Evolutionary conservation across 2,329 filamentous ascomycete genomes (phyloP), one percentile per base, ranked within the genome.

Genomic region (Colletotrichum destructivum): DNA sequence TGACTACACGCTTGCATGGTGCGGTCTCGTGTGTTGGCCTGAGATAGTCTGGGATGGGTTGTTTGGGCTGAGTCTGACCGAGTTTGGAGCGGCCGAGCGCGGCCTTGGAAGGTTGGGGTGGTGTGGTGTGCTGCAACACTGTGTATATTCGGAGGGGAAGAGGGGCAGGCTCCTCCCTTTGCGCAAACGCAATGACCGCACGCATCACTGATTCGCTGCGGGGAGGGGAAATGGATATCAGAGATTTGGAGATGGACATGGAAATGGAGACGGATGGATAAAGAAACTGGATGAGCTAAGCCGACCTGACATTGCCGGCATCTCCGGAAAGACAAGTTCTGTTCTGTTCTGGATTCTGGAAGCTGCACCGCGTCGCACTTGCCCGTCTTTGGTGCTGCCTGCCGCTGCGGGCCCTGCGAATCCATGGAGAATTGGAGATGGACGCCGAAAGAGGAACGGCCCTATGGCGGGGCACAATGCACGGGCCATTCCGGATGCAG

Each of bases 31-130:
- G 18, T 59, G 62, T 31, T 7, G 49, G 26, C 16, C 56, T 60
- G 57, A 23, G 31, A 35, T 9, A 8, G 31, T 35, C 8, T 35
- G 31, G 8, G 31, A 35, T 35, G 31, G 31, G 9, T 38, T 38
- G 31, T 55, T 38, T 55, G 52, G 26, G 11, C 31, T 2, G 52
- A 38, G 31, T 35, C 51, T 55, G 35, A 3, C 35, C 8, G 35
- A 38, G 35, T 38, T 13, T 12, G 26, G 26, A 26, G 18, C 42
- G 68, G 68, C 68, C 68, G 68, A 71, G 68, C 62, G 68, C 68
- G 54, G 40, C 23, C n/a, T 54, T 59, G 44, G 12, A 52, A 38
- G 21, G 62, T 62, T 63, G 59, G 51, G 23, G 60, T 38, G 35
- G 46, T 57, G 46, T 35, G 31, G 31, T 35, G 31, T 35, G 31